Percentiles rank a stretch among this genome's conserved stretches.
phyloP scores from a whole-genome alignment of 495 filamentous ascomycete species.

The Aspergillus mulundensis region DNA sequence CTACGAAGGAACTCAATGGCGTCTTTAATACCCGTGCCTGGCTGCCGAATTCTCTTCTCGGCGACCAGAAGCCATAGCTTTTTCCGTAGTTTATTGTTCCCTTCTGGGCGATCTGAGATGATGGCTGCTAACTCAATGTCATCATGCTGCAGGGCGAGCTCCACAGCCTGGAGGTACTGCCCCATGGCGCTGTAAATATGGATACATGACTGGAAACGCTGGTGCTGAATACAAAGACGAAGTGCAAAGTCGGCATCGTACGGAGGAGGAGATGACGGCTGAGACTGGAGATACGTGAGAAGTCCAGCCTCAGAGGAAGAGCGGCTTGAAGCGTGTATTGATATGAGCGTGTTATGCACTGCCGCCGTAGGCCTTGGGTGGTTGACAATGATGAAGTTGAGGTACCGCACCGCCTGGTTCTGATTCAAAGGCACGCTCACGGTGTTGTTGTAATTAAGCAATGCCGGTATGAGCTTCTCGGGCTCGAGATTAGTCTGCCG shows the following conservation, averaged over 20 bases:
- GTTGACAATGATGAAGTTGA: constrained; percentile 88
- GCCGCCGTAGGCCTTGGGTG: constrained; percentile 77
- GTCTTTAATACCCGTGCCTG: constrained; percentile 77
- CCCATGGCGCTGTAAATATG: constrained; percentile 96
- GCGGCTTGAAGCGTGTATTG: constrained; percentile 85
- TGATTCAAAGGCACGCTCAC: constrained; percentile 47
- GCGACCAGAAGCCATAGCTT: constrained; percentile 93
- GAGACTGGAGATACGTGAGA: constrained; percentile 78
- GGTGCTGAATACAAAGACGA: constrained; percentile 87
- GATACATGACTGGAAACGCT: constrained; percentile 86
- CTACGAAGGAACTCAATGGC: constrained; percentile 91
- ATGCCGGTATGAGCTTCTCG: constrained; percentile 82
- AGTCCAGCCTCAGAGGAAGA: constrained; percentile 79
- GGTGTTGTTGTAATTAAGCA: constrained; percentile 88
- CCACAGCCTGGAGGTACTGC: constrained; percentile 86
- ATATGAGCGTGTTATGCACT: constrained; percentile 96
- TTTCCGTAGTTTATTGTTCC: constrained; percentile 76
- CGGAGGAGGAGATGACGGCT: constrained; percentile 65
- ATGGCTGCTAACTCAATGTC: constrained; percentile 84
- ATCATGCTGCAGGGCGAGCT: constrained; percentile 81
- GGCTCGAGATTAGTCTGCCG: constrained; percentile 84
- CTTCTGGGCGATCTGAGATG: constrained; percentile 82
- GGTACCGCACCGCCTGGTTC: constrained; percentile 93
- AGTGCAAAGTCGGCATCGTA: constrained; percentile 98
- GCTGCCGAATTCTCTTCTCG: constrained; percentile 81